Base-by-base conservation (phyloP, 495 filamentous ascomycete species). In the Aspergillus panamensis region DNA sequence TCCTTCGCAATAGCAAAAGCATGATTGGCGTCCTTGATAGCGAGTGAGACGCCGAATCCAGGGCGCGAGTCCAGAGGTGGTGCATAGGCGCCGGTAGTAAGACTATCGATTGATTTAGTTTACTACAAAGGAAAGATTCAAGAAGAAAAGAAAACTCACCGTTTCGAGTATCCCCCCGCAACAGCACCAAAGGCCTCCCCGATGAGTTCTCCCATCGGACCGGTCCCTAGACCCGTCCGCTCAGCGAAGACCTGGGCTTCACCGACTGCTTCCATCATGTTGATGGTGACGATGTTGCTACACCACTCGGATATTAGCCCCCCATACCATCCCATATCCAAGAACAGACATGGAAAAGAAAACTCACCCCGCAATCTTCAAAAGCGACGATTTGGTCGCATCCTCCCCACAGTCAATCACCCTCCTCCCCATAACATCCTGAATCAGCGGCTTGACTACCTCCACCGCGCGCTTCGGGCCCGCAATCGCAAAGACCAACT, bases 221-320 rank as follows among this genome's bases (percentile, higher is more conserved):
- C 69, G 1, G 73, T 73, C n/a, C 80, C 79, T 6, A 84, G 70
- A 1, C 78, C 79, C 1, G 77, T 77, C 62, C 78, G 78, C 62
- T 82, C 80, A 17, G 80, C 80, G 58, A 83, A 79, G 20, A 82
- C 78, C 57, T 83, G 80, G 1, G 77, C 75, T 63, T 83, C 80
- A 6, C 75, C 75, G 39, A 82, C 76, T 1, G 77, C 69, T 65
- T 81, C 77, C 79, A 78, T 78, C 61, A 77, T 66, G 37, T 73
- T 76, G 10, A 78, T 66, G 16, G 75, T 79, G 29, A 79, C 68
- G 19, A 79, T 77, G 43, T 79, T 79, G 12, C 72, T 75, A n/a
- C n/a, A n/a, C n/a, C n/a, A n/a, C n/a, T n/a, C n/a, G n/a, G n/a
- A n/a, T n/a, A n/a, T n/a, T n/a, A n/a, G n/a, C n/a, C n/a, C n/a